These are phyloP conservation scores for Quercus suber DNA, from an alignment of 306 rosid species.

Conservation along the genomic window DNA sequence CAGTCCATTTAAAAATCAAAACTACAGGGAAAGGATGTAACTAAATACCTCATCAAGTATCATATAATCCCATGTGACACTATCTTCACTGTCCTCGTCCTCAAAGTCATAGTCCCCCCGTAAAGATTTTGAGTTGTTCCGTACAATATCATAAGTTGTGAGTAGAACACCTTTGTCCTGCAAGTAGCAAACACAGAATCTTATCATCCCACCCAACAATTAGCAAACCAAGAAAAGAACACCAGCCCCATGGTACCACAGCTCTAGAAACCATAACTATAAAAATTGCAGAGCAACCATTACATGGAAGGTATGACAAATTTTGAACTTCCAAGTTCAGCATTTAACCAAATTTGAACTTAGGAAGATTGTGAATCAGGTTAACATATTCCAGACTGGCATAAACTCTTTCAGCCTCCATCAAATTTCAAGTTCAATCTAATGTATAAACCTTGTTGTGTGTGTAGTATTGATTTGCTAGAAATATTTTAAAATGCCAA, in stretches of 20 bases:
- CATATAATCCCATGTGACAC: constrained; percentile 84
- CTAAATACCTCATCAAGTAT: constrained; percentile 84
- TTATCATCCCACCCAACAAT: constrained; percentile 9
- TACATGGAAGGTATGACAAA: background rate
- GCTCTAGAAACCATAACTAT: background rate
- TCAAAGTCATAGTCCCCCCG: constrained; percentile 34
- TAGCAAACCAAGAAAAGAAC: background rate
- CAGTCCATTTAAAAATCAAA: background rate
- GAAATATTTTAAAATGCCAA: background rate
- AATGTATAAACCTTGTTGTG: constrained; percentile 5
- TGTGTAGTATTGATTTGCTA: background rate
- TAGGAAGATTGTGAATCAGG: background rate
- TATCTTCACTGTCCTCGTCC: constrained; percentile 64
- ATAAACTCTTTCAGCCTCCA: background rate
- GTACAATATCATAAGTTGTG: constrained; percentile 91
- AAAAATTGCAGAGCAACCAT: background rate
- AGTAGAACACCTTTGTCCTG: constrained; percentile 94
- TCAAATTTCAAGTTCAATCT: background rate
- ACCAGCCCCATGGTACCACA: background rate
- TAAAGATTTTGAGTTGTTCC: constrained; percentile 77
- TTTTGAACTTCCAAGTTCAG: background rate
- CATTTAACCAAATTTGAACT: background rate
- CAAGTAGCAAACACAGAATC: constrained; percentile 4
- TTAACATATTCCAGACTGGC: background rate
- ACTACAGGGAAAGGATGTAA: background rate